Percentiles rank a stretch among this genome's conserved stretches.
Evolutionary conservation across 2,329 filamentous ascomycete genomes (phyloP).

Genomic region (Zalaria obscura): DNA sequence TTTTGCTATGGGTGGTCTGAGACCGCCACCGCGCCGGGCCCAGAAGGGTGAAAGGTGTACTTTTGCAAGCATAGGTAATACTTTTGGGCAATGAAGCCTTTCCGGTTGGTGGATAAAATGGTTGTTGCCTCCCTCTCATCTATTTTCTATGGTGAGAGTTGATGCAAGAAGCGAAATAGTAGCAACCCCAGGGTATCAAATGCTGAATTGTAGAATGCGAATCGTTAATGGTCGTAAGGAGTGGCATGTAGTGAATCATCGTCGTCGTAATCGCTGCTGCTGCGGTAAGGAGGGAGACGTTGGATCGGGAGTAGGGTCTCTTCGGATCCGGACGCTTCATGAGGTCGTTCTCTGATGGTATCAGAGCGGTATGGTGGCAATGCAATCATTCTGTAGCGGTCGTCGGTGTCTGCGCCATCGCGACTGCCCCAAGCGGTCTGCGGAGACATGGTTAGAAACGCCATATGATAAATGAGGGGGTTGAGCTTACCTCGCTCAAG

Average conservation of each 20-base stretch:
- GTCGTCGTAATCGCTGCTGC: not conserved
- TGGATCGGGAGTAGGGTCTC: not conserved
- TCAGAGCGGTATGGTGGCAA: constrained; percentile 18
- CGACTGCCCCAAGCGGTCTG: constrained; percentile 94
- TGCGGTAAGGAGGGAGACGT: constrained; percentile 5
- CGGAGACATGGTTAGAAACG: not conserved
- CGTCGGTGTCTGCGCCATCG: constrained; percentile 77
- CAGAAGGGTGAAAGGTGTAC: not conserved
- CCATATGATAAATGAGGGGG: not conserved
- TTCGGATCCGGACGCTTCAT: constrained; percentile 3
- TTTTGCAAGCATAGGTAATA: not conserved
- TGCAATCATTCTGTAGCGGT: constrained; percentile 51
- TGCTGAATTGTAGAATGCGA: not conserved
- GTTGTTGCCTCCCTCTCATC: not conserved
- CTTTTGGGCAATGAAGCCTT: not conserved
- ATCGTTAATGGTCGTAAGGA: not conserved
- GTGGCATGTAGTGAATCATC: not conserved
- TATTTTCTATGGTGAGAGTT: not conserved
- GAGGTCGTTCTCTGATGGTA: constrained; percentile 1
- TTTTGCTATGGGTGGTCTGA: not conserved
- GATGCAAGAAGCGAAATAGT: not conserved
- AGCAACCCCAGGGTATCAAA: not conserved
- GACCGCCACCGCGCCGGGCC: too few species aligned
- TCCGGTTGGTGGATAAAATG: not conserved
- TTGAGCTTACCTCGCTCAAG: constrained; percentile 46